Percentiles rank a stretch among this genome's conserved stretches.
phyloP scores from a whole-genome alignment of 2,329 filamentous ascomycete species.

The Diaporthe ilicicola region DNA sequence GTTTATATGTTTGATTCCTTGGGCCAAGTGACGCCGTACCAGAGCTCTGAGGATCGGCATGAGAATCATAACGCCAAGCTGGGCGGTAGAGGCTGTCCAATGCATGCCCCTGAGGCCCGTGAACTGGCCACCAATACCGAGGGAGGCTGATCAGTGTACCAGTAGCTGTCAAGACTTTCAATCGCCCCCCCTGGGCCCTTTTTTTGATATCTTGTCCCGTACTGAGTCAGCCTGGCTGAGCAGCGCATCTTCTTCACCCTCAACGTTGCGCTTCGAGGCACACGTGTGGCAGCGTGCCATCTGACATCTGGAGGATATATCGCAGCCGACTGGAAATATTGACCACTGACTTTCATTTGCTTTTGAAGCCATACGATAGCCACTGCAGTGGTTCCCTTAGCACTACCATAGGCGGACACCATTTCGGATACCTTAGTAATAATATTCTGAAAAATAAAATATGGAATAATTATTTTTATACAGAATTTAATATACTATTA shows the following conservation, averaged over 20 bases:
- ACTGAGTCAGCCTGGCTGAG: too few species aligned
- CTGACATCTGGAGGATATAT: not conserved
- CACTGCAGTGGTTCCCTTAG: too few species aligned
- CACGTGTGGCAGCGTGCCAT: too few species aligned
- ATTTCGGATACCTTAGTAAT: too few species aligned
- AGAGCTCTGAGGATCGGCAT: not conserved
- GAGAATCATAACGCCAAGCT: not conserved
- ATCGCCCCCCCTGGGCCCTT: too few species aligned
- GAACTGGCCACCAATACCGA: not conserved
- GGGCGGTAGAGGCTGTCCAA: not conserved
- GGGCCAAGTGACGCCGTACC: not conserved
- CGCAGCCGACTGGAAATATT: not conserved
- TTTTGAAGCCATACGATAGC: not conserved
- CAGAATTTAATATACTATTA: too few species aligned
- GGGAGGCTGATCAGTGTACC: not conserved
- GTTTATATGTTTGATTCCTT: not conserved
- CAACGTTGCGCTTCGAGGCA: too few species aligned
- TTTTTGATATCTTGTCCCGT: not conserved
- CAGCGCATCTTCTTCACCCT: too few species aligned
- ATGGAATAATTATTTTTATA: too few species aligned
- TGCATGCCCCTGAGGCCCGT: not conserved
- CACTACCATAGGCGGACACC: too few species aligned
- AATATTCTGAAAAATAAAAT: too few species aligned
- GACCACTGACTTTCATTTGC: not conserved
- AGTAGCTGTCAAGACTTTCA: not conserved